Evolutionary conservation across 2,329 filamentous ascomycete genomes (phyloP), one percentile per base, ranked within the genome.

Genomic region (Sporothrix brunneoviolacea): DNA sequence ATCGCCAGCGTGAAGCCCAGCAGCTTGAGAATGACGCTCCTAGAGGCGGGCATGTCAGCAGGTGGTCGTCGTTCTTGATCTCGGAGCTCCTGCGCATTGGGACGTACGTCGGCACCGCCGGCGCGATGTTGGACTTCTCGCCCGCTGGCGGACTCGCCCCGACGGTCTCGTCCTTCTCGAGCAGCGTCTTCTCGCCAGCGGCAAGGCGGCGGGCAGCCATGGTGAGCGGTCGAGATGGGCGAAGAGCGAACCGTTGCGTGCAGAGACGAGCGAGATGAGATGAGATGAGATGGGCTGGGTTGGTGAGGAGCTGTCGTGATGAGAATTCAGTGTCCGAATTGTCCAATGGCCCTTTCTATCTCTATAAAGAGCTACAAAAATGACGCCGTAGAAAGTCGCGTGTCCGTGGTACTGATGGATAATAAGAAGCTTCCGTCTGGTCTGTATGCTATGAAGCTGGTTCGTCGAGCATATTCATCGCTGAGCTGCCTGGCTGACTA

Each of bases 1-100:
- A 98, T 97, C 64, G 90, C 91, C 35, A 91, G 73, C 0, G 91
- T 95, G 70, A 96, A 97, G 56, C 79, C 83, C 15, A 97, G 76
- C 18, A 98, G 82, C 71, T 97, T 98, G 63, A 84, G 71, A 57
- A 98, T 93, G 58, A 97, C 90, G 63, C 86, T 76, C 51, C 89
- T 89, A 50, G n/a, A n/a, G n/a, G n/a, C n/a, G n/a, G n/a, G n/a
- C n/a, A n/a, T n/a, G n/a, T n/a, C n/a, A n/a, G n/a, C n/a, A n/a
- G n/a, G n/a, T n/a, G n/a, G n/a, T n/a, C 10, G 32, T 53, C 41
- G 50, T 51, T 24, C 10, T 8, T 22, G 19, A 18, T n/a, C 5
- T 16, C 4, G 16, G 8, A n/a, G n/a, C n/a, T n/a, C n/a, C n/a
- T n/a, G n/a, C n/a, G n/a, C n/a, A n/a, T n/a, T n/a, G 24, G 45